Evolutionary conservation across 371 early-diverging fungal genomes (phyloP).

Genomic region (Actinomucor elegans): DNA sequence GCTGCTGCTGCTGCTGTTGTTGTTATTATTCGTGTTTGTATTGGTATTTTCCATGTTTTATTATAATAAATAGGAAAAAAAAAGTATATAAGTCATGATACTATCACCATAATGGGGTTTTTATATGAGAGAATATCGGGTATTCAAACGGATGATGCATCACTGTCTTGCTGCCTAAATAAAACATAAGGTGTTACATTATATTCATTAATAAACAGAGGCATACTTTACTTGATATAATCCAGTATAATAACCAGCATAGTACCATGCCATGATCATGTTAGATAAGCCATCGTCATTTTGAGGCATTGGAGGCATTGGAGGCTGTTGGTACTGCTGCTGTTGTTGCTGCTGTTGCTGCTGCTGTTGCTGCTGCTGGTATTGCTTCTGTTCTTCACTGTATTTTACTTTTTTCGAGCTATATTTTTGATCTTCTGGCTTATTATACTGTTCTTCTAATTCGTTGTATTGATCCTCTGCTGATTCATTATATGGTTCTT

Average conservation of each 20-base stretch:
- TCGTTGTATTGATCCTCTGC: too few species aligned
- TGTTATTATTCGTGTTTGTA: too few species aligned
- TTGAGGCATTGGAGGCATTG: neutral
- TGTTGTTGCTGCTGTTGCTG: neutral
- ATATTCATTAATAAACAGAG: too few species aligned
- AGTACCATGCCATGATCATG: slow-evolving; percentile 79
- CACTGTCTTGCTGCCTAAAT: too few species aligned
- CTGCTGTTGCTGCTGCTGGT: neutral
- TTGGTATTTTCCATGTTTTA: too few species aligned
- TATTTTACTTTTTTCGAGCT: neutral
- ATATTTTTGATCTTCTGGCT: neutral
- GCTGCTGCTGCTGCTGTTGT: too few species aligned
- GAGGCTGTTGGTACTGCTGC: slow-evolving; percentile 4
- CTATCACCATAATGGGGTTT: too few species aligned
- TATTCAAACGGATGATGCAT: too few species aligned
- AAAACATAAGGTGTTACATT: too few species aligned
- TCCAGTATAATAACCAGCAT: slow-evolving; percentile 76
- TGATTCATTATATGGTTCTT: neutral
- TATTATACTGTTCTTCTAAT: neutral
- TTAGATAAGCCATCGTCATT: slow-evolving; percentile 34
- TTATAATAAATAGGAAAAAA: too few species aligned
- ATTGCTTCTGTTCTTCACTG: neutral
- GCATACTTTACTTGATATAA: slow-evolving; percentile 61
- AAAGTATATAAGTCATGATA: too few species aligned
- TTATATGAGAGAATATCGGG: too few species aligned